phyloP scores from a whole-genome alignment of 179 eudicot genomes.

The Camellia oleifera region DNA sequence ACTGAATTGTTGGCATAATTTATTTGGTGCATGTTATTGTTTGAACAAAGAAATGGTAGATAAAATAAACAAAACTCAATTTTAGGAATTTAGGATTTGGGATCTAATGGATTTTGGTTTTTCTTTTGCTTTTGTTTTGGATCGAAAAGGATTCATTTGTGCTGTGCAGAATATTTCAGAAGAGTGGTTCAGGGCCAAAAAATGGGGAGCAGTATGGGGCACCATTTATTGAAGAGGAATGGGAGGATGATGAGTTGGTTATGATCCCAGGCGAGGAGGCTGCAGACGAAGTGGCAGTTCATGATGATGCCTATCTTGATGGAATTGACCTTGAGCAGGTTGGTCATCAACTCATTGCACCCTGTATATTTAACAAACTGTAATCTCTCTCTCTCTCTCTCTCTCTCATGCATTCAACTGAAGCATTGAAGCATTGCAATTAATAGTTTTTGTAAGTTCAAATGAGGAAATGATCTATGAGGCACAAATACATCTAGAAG shows the following conservation, averaged over 20 bases:
- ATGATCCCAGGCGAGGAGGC: conserved; percentile 37
- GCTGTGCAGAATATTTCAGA: conserved; percentile 75
- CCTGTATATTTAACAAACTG: not conserved
- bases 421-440: not conserved
- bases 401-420: not conserved
- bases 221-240: conserved; percentile 80
- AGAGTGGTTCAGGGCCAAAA: conserved; percentile 91
- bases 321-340: conserved; percentile 70
- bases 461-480: not conserved
- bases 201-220: conserved; percentile 93
- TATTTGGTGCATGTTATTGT: not conserved
- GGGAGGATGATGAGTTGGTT: conserved; percentile 60
- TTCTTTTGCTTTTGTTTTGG: conserved; percentile 14
- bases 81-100: not conserved
- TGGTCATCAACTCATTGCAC: conserved; percentile 12
- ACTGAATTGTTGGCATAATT: not conserved
- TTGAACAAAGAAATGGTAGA: not conserved
- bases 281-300: conserved; percentile 49
- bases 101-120: conserved; percentile 10
- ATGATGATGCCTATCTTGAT: conserved; percentile 52
- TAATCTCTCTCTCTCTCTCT: not conserved
- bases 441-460: not conserved
- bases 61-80: not conserved
- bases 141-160: conserved; percentile 69
- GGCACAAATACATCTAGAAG: too few relatives aligned